Evolutionary conservation across 2,329 filamentous ascomycete genomes (phyloP), one percentile per base, ranked within the genome.

Genomic region (Curvularia eragrostidis): DNA sequence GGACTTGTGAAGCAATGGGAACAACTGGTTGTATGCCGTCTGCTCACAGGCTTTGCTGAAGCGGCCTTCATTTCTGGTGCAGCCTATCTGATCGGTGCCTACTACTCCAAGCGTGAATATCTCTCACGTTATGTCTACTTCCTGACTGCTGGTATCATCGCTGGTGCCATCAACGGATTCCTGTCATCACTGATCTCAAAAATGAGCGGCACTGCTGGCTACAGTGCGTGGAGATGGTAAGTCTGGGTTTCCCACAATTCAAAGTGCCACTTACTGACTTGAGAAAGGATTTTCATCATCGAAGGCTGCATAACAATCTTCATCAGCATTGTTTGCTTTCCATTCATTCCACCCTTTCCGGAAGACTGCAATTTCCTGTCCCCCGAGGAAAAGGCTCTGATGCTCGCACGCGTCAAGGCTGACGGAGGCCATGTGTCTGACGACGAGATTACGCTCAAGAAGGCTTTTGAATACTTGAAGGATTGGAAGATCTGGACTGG

Each of bases 401-500:
- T 85, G 4, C 75, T 78, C 0, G 81, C 83, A 62, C 79, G 85
- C 2, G 77, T 86, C 0, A 73, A 76, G 18, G 74, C 80, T 41
- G 84, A 86, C 64, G 70, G 67, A 24, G 67, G 78, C 0, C 73
- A 79, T 54, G 80, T 82, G 59, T 70, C 77, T 24, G 80, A 86
- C 28, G 78, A 80, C 28, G 63, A 76, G 47, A 71, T 73, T 6
- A 79, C 85, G 56, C 64, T 85, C 47, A 81, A 79, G 73, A 75
- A 76, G 34, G 82, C 81, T 6, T 38, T 67, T 0, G 23, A 63
- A 5, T 65, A 63, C 30, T 67, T 86, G n/a, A 70, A 80, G 32
- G 83, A 83, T 70, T 86, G 71, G 84, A 85, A 78, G 84, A 84
- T 77, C 80, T 84, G 70, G 81, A 82, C 53, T 81, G 83, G 69